Base-by-base conservation (phyloP, 2,329 filamentous ascomycete species). In the Alternaria hordeiaustralica region DNA sequence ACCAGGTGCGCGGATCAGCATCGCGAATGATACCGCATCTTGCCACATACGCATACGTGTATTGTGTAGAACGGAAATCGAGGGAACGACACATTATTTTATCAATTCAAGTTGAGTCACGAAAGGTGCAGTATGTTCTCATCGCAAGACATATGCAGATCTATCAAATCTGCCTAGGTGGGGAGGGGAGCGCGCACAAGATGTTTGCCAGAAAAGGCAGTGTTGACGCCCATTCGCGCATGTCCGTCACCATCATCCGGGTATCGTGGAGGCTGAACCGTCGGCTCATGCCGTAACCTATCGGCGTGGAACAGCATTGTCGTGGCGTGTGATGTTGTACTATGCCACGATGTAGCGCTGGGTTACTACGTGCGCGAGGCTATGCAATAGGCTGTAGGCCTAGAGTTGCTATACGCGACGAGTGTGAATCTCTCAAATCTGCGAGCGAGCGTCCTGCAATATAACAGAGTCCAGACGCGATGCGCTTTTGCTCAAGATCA, bases 311-410 rank as follows among this genome's bases (percentile, higher is more conserved):
- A 28, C 23, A 41, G 18, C 25, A n/a, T 49, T 30, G 30, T 51
- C 44, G 44, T 47, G 18, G 44, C 50, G 25, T 50, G 6, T 20
- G 36, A 44, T 55, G 50, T 43, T 56, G 57, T 59, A 23, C 57
- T n/a, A 36, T 46, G 57, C 56, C 56, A 36, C 58, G 51, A 60
- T 60, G 58, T 50, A 58, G 56, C 56, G 46, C 46, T 30, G 36
- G 47, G 46, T 25, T 58, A n/a, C 36, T 44, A 59, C 6, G 26
- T 36, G 46, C 18, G 6, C 20, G 36, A 46, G 59, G 59, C 59
- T 49, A 55, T 58, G 59, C 59, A 58, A 23, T 15, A 7, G 23
- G 25, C 21, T 49, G 51, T 33, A 33, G 43, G 51, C 30, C 51
- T 56, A 13, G 30, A 28, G 25, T 13, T 26, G n/a, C 15, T n/a